A percentile compares a stretch with the other conserved stretches of the same genome.
These are phyloP conservation scores for Extremus antarcticus DNA, from an alignment of 495 filamentous ascomycete genomes.

Conservation along the genomic window DNA sequence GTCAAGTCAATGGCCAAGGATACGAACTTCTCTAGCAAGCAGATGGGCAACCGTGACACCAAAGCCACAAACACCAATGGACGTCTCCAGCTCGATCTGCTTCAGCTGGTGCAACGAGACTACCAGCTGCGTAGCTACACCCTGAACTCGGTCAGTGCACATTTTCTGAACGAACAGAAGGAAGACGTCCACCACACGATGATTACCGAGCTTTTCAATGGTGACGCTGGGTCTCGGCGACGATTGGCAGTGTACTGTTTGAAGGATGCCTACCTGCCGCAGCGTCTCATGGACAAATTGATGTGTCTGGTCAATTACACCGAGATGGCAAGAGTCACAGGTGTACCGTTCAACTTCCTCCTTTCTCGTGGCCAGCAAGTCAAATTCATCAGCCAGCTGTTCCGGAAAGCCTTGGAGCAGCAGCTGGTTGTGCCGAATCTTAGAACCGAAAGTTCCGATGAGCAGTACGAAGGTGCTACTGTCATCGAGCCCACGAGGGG, in stretches of 20 bases:
- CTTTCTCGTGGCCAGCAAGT: constrained; percentile 90
- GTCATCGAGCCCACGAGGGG: constrained; percentile 91
- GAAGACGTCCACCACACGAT: constrained; percentile 98
- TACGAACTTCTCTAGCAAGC: constrained; percentile 89
- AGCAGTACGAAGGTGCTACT: constrained; percentile 95
- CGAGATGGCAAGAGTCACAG: constrained; percentile 98
- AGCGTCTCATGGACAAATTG: constrained; percentile 90
- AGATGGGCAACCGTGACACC: constrained; percentile 94
- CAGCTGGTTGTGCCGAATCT: constrained; percentile 87
- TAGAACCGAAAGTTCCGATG: constrained; percentile 46
- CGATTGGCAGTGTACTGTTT: constrained; percentile 91
- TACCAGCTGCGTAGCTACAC: constrained; percentile 94
- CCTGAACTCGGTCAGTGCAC: constrained; percentile 90
- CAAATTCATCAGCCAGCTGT: constrained; percentile 95
- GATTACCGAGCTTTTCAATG: constrained; percentile 96
- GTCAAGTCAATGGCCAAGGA: constrained; percentile 57
- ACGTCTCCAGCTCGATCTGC: constrained; percentile 80
- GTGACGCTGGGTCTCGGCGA: constrained; percentile 80
- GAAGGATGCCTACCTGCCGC: constrained; percentile 94
- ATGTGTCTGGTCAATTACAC: constrained; percentile 97
- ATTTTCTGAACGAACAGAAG: constrained; percentile 95
- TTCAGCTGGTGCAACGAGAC: constrained; percentile 89
- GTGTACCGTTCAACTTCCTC: constrained; percentile 93
- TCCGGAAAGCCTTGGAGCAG: constrained; percentile 85
- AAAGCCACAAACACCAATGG: constrained; percentile 91